Evolutionary conservation across 495 filamentous ascomycete genomes (phyloP).

Genomic region (Neurospora discreta): DNA sequence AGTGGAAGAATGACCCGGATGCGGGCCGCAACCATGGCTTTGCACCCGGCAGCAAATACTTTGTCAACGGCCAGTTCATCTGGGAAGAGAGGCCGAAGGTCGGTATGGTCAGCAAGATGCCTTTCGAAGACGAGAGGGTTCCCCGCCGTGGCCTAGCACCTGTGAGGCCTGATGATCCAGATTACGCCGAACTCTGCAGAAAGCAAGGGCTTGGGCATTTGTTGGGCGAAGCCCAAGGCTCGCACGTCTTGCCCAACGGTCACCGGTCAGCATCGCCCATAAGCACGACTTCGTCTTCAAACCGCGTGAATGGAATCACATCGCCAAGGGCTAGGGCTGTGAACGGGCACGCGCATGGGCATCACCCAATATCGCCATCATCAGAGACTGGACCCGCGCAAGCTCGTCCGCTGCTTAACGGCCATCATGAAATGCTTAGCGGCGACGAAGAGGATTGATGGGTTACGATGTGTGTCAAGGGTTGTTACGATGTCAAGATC

Average conservation of each 20-base stretch:
- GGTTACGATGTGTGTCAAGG: background rate
- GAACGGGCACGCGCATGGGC: constrained; percentile 12
- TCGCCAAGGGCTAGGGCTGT: background rate
- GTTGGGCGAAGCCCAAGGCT: constrained; percentile 11
- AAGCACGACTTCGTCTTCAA: constrained; percentile 6
- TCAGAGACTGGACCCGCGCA: constrained; percentile 19
- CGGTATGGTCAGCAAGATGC: constrained; percentile 26
- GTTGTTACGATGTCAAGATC: background rate
- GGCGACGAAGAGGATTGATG: constrained; percentile 2
- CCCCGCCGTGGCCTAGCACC: constrained; percentile 34
- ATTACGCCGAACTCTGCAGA: constrained; percentile 32
- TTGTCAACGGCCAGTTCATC: constrained; percentile 33
- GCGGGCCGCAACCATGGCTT: constrained; percentile 26
- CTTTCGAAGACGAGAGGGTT: constrained; percentile 35
- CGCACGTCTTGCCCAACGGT: constrained; percentile 23
- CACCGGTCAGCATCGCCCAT: constrained; percentile 18
- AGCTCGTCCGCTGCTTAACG: constrained; percentile 19
- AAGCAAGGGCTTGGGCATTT: constrained; percentile 35
- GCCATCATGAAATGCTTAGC: constrained; percentile 12
- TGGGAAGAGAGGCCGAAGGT: constrained; percentile 28
- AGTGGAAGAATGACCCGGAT: constrained; percentile 44
- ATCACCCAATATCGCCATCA: constrained; percentile 22
- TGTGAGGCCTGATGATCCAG: constrained; percentile 34
- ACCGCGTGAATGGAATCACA: background rate
- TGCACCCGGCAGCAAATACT: constrained; percentile 37